Evolutionary conservation across 129 eudicot genomes (phyloP).

Genomic region (Saposhnikovia divaricata): DNA sequence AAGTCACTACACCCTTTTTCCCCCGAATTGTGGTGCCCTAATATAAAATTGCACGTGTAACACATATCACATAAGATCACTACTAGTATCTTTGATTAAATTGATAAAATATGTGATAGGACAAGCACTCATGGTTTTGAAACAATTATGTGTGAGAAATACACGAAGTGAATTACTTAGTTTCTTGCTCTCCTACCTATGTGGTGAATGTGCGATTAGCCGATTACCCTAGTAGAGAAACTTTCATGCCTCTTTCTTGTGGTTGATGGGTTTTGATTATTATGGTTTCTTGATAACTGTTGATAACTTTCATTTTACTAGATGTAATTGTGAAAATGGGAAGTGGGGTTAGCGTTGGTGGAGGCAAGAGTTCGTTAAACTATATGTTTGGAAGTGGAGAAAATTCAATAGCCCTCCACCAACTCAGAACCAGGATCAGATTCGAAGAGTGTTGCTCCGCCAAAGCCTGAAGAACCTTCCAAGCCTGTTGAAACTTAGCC

Average conservation of each 20-base stretch:
- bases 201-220: not conserved
- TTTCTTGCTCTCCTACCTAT: not conserved
- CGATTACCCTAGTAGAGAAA: not conserved
- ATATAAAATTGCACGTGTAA: not conserved
- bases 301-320: not conserved
- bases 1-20: not conserved
- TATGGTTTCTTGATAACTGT: not conserved
- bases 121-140: not conserved
- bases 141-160: too few species aligned
- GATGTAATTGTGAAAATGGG: conserved; percentile 34
- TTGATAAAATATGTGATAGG: not conserved
- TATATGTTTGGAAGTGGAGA: conserved; percentile 56
- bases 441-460: conserved; percentile 25
- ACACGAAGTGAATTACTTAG: not conserved
- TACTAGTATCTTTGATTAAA: not conserved
- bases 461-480: conserved; percentile 23
- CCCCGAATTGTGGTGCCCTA: not conserved
- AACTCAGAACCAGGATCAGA: conserved; percentile 23
- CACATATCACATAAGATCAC: not conserved
- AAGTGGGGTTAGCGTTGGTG: conserved; percentile 75
- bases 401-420: conserved; percentile 24
- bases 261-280: not conserved
- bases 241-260: not conserved
- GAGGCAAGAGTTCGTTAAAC: conserved; percentile 75
- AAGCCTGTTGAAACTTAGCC: conserved; percentile 26